Conservation (phyloP, 129 eudicot species). For the Solidago caesia region DNA sequence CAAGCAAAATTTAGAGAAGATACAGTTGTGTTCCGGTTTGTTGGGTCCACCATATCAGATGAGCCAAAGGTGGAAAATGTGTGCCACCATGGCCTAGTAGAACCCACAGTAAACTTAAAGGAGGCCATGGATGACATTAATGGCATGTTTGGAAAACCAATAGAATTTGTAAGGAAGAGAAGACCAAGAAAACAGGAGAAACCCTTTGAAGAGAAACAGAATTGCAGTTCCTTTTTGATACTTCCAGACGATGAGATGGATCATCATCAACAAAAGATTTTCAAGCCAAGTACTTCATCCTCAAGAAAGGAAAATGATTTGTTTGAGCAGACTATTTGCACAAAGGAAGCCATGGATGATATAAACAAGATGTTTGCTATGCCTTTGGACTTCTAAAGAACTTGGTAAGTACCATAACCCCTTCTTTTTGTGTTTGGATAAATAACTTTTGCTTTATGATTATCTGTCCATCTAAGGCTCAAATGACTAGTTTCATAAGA, state of each 20-base stretch:
- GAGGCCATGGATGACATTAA: slow-evolving; percentile 98
- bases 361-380: slow-evolving; percentile 83
- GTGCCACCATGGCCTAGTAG: slow-evolving; percentile 96
- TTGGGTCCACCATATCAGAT: slow-evolving; percentile 78
- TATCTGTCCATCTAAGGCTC: not conserved
- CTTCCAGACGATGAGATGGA: slow-evolving; percentile 71
- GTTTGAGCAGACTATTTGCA: slow-evolving; percentile 84
- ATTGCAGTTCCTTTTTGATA: slow-evolving; percentile 54
- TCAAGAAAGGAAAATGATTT: slow-evolving; percentile 51
- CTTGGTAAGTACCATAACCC: slow-evolving; percentile 34
- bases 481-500: not conserved
- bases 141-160: slow-evolving; percentile 91
- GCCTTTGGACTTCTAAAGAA: slow-evolving; percentile 76
- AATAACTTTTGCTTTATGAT: slow-evolving; percentile 2
- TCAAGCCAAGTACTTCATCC: slow-evolving; percentile 46
- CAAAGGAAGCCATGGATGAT: slow-evolving; percentile 88
- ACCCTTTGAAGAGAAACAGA: slow-evolving; percentile 38
- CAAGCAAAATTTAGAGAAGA: slow-evolving; percentile 57
- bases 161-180: slow-evolving; percentile 69
- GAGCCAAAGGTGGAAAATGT: slow-evolving; percentile 86
- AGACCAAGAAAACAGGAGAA: slow-evolving; percentile 60
- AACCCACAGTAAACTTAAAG: slow-evolving; percentile 89
- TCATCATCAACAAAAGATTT: slow-evolving; percentile 26
- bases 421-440: slow-evolving; percentile 1
- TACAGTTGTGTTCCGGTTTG: slow-evolving; percentile 77